Evolutionary conservation across 805 yeast species (phyloP), one percentile per base, ranked within the genome.

Genomic region (Suhomyces canberraensis): DNA sequence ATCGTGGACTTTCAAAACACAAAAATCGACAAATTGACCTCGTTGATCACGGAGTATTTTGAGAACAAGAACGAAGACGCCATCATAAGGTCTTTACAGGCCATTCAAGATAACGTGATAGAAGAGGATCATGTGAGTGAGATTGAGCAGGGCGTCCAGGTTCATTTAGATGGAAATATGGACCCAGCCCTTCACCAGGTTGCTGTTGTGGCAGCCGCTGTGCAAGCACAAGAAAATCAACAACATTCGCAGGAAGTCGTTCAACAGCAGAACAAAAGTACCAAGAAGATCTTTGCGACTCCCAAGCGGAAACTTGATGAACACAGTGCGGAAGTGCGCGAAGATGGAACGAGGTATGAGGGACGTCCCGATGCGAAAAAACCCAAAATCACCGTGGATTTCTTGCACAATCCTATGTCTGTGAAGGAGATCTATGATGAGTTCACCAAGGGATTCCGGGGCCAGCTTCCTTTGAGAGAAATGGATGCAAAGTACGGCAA

Each of bases 361-460:
- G 47, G 27, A 48, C 39, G 29, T 15, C 16, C 15, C 25, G 39
- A 39, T 15, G 31, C 54, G 31, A 66, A 65, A 36, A 54, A 58
- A 33, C 73, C 71, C 14, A 64, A 62, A 44, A 57, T 68, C 27
- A 38, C 47, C 16, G 58, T 66, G 31, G 67, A 64, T 29, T 68
- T 68, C 41, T 52, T 68, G 20, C 72, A 66, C 40, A 68, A 67
- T 35, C 74, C 73, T 8, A 64, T 63, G 61, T 63, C 73, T 2
- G 68, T 68, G 4, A 56, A 59, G 39, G 73, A 68, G 40, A 68
- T 68, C 29, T 66, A 66, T 50, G 72, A 66, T 33, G 74, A 68
- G 46, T 68, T 64, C 47, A 64, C 64, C 34, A 61, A 61, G 33
- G 74, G 74, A 5, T 66, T 65, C 46, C 56, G 66, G 11, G 73